Evolutionary conservation across 148 eudicot species (phyloP).

Genomic region (Rhododendron molle): DNA sequence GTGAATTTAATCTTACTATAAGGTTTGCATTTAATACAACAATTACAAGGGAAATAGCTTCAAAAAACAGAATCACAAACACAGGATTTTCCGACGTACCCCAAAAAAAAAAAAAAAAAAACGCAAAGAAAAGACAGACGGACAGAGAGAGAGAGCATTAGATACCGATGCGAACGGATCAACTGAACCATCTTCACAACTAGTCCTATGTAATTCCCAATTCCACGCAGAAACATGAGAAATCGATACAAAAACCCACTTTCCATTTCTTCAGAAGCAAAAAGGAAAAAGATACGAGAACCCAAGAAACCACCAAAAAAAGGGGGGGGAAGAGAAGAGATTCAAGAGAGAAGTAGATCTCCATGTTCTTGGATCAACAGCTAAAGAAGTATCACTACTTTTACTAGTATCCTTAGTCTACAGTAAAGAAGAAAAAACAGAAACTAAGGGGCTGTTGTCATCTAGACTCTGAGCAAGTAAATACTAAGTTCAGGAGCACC

Average conservation of each 20-base stretch:
- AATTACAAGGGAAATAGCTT: background rate
- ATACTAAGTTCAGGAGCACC: constrained; percentile 88
- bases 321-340: background rate
- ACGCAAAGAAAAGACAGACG: too few relatives aligned
- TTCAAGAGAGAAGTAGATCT: constrained; percentile 7
- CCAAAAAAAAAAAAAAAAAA: too few relatives aligned
- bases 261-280: background rate
- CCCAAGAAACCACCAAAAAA: background rate
- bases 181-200: background rate
- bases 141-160: background rate
- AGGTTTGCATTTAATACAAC: background rate
- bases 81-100: too few relatives aligned
- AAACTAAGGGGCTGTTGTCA: background rate
- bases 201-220: background rate
- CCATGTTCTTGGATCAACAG: constrained; percentile 8
- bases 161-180: background rate
- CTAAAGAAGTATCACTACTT: constrained; percentile 1
- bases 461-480: constrained; percentile 62
- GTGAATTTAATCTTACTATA: background rate
- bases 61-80: background rate
- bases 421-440: background rate
- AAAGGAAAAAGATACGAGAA: background rate
- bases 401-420: background rate
- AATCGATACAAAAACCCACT: background rate
- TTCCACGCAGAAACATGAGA: background rate